Evolutionary conservation across 1,139 yeast species (phyloP).

Genomic region (Eremothecium coryli): DNA sequence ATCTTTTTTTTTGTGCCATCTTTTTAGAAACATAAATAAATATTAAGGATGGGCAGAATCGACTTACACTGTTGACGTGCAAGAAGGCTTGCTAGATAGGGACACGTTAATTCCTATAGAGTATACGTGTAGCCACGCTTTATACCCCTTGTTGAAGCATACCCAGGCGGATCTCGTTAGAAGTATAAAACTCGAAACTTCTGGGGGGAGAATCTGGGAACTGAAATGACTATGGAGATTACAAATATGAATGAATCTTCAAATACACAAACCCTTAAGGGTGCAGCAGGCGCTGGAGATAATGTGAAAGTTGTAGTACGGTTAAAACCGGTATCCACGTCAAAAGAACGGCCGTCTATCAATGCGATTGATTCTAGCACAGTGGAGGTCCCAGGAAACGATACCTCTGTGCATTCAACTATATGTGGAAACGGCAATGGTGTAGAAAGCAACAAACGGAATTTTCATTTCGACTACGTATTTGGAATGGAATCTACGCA

Average conservation of each 20-base stretch:
- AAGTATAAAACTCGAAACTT: no score
- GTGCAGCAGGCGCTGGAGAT: constrained; percentile 1
- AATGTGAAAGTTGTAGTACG: constrained; percentile 4
- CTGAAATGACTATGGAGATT: constrained; percentile 2
- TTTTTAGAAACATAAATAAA: constrained; percentile 1
- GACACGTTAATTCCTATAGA: background rate
- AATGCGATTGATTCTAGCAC: constrained; percentile 1
- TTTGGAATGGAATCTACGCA: constrained; percentile 47
- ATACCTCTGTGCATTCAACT: background rate
- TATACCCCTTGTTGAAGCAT: background rate
- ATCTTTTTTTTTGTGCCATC: constrained; percentile 4
- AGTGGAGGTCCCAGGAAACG: background rate
- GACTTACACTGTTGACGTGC: background rate
- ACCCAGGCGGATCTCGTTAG: no score
- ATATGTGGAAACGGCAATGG: background rate
- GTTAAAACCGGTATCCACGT: constrained; percentile 1
- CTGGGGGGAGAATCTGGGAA: no score
- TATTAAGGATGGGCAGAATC: background rate
- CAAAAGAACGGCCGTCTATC: background rate
- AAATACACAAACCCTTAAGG: background rate
- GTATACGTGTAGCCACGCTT: background rate
- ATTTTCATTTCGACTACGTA: constrained; percentile 59
- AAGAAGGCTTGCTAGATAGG: background rate
- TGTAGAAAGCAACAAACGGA: constrained; percentile 3
- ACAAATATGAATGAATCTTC: constrained; percentile 3